Evolutionary conservation across 108 stramenopile species (phyloP).

Genomic region (Cyclotella atomus): DNA sequence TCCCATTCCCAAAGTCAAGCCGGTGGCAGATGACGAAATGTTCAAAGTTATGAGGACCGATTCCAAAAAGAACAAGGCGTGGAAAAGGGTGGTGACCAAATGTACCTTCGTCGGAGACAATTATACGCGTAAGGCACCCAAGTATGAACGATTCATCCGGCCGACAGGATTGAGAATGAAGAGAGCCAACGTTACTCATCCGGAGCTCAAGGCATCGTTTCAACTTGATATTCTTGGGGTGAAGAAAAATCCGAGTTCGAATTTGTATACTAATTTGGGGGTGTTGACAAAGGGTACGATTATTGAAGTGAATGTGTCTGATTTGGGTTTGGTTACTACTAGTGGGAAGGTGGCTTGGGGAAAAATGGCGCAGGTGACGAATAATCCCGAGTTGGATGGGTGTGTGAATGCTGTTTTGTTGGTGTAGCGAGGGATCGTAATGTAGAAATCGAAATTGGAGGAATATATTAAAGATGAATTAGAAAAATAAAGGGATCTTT

Average conservation of each 20-base stretch:
- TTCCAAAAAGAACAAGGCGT: conserved; percentile 92
- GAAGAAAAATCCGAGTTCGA: conserved; percentile 97
- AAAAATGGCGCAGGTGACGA: conserved; percentile 99
- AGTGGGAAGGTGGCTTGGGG: conserved; percentile 99
- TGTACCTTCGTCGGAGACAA: conserved; percentile 97
- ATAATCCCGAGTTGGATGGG: conserved; percentile 95
- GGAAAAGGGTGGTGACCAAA: conserved; percentile 99
- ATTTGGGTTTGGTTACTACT: conserved; percentile 97
- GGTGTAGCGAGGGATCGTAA: conserved; percentile 68
- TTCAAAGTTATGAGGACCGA: conserved; percentile 95
- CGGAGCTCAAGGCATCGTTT: conserved; percentile 98
- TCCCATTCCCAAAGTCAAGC: conserved; percentile 99
- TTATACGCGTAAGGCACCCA: conserved; percentile 98
- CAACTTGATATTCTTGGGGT: conserved; percentile 98
- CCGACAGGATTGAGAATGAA: conserved; percentile 97
- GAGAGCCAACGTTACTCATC: conserved; percentile 99
- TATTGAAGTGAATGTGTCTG: conserved; percentile 98
- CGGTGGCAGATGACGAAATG: conserved; percentile 99
- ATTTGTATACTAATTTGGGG: conserved; percentile 95
- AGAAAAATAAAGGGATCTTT: background rate
- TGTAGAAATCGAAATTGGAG: background rate
- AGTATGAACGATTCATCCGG: conserved; percentile 99
- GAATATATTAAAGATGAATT: background rate
- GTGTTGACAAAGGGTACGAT: conserved; percentile 99
- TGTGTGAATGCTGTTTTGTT: conserved; percentile 93